Base-by-base conservation (phyloP, 495 filamentous ascomycete genomes). In the Hamigera avellanea region DNA sequence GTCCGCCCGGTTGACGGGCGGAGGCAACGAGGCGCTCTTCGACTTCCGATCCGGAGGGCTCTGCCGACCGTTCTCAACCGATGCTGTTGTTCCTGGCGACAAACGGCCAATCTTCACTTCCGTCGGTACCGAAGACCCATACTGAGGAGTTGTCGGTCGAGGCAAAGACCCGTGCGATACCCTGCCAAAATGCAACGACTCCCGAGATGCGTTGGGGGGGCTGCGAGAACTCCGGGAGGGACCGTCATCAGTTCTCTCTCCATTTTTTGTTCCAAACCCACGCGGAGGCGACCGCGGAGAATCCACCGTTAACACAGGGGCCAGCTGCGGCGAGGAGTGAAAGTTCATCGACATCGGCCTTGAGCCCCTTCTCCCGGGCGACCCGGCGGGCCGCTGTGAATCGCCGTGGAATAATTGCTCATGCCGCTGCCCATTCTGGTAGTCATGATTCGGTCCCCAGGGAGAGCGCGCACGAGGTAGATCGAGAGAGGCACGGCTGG, bases 221-320 rank as follows among this genome's bases (percentile, higher is more conserved):
- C 55, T 54, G 30, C 53, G 47, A 32, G 45, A 42, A 8, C 44
- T 28, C 19, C 53, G 47, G 25, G 25, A 26, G 25, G 7, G 25
- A 26, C 25, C 35, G 25, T 29, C 26, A 14, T 26, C 4, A 29
- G 16, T 28, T 12, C 14, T 33, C 14, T 33, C 32, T 16, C 15
- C 32, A 18, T 19, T 5, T 18, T 19, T 33, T 4, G 6, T 9
- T 15, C 45, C 48, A 26, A 50, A 45, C 14, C 40, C 42, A 8
- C 57, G 81, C 8, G 80, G 76, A 14, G 85, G 84, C 35, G 86
- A 88, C 19, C 69, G 70, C 0, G 84, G 85, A 8, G 85, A 80
- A 29, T 88, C 75, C 13, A 93, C 62, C 1, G 72, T 75, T 35
- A 93, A 69, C 1, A 76, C 72, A 8, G 86, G 84, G 8, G 81